A percentile compares a stretch with the other conserved stretches of the same genome.
These are phyloP conservation scores for Limonium bicolor DNA, from an alignment of 148 eudicot genomes.

Conservation along the genomic window DNA sequence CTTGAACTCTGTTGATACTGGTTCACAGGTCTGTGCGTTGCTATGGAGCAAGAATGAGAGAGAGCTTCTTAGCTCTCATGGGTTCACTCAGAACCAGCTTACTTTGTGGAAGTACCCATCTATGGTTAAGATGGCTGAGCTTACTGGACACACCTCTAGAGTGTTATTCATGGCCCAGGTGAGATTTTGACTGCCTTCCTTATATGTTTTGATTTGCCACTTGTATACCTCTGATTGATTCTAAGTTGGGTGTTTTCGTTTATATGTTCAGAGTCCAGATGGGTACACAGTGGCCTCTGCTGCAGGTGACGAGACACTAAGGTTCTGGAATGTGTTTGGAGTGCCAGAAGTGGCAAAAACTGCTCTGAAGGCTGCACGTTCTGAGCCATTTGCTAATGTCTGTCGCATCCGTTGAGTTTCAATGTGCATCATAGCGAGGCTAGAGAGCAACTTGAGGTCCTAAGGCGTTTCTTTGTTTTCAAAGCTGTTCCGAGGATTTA, in stretches of 20 bases:
- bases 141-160: slow-evolving; percentile 79
- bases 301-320: slow-evolving; percentile 71
- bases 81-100: slow-evolving; percentile 84
- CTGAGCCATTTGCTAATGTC: slow-evolving; percentile 67
- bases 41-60: slow-evolving; percentile 91
- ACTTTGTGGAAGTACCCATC: slow-evolving; percentile 97
- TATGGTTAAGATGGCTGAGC: slow-evolving; percentile 86
- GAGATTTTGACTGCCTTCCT: slow-evolving; percentile 6
- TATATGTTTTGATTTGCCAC: neutral
- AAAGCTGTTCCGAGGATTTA: too few relatives aligned
- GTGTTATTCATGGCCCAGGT: slow-evolving; percentile 93
- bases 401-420: slow-evolving; percentile 47
- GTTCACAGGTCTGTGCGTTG: slow-evolving; percentile 85
- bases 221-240: neutral
- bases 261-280: slow-evolving; percentile 61
- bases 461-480: too few relatives aligned
- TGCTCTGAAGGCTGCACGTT: slow-evolving; percentile 41
- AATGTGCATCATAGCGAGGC: too few relatives aligned
- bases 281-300: slow-evolving; percentile 33
- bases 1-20: slow-evolving; percentile 83
- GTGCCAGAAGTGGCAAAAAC: slow-evolving; percentile 83
- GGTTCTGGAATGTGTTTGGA: slow-evolving; percentile 89
- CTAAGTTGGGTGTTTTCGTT: neutral
- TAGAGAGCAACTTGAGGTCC: too few relatives aligned
- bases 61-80: slow-evolving; percentile 87